Percentiles rank a stretch among this genome's conserved stretches.
Conservation (phyloP, 176 grass and related monocot species). For the Hordeum marinum region DNA sequence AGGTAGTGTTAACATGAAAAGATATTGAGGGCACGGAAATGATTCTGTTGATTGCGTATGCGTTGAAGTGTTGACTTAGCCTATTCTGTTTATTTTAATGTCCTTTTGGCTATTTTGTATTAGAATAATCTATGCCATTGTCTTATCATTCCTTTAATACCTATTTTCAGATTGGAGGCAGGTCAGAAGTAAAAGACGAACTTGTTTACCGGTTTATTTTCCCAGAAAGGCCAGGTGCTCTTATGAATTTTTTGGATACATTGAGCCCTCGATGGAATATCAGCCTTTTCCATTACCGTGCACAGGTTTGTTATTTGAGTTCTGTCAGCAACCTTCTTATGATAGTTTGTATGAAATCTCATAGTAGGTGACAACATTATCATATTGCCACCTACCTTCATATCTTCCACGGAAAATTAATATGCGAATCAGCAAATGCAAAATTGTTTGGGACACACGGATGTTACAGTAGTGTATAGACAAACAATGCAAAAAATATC, state of each 20-base stretch:
- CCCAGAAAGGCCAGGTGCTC: slow-evolving; percentile 81
- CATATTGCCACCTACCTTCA: background rate
- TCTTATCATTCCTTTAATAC: slow-evolving; percentile 3
- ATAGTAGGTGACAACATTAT: background rate
- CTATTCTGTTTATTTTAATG: background rate
- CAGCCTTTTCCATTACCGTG: slow-evolving; percentile 95
- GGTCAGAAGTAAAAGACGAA: slow-evolving; percentile 77
- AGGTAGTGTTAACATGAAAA: background rate
- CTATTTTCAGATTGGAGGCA: slow-evolving; percentile 77
- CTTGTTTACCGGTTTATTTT: slow-evolving; percentile 93
- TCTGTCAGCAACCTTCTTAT: too few species aligned
- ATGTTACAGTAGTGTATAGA: background rate
- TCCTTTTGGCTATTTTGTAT: background rate
- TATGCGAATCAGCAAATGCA: background rate
- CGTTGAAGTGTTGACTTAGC: background rate
- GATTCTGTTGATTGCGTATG: background rate
- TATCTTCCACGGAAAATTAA: background rate
- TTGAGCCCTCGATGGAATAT: slow-evolving; percentile 94
- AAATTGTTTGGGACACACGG: background rate
- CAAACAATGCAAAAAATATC: background rate
- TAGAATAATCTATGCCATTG: background rate
- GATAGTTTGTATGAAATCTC: slow-evolving; percentile 1
- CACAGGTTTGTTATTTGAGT: slow-evolving; percentile 46
- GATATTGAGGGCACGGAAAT: background rate
- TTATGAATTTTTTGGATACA: slow-evolving; percentile 84